Evolutionary conservation across 1,284 basidiomycete genomes (phyloP).

Genomic region (Sporisorium scitamineum): DNA sequence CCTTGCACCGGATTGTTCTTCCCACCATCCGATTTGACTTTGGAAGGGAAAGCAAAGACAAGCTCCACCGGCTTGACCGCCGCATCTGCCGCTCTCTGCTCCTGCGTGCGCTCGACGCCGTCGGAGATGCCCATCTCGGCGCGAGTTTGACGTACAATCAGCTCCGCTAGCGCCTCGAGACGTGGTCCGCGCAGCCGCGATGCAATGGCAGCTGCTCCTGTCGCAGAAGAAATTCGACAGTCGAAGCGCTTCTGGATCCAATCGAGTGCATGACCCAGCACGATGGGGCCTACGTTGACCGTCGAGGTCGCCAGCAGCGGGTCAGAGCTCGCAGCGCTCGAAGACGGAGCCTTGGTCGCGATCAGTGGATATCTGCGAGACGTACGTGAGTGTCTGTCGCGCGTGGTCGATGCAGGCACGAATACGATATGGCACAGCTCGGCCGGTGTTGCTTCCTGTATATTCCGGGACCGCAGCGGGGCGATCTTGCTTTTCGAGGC

Average conservation of each 20-base stretch:
- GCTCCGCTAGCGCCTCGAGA: slow-evolving; percentile 42
- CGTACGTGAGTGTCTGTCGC: slow-evolving; percentile 18
- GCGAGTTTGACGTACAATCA: slow-evolving; percentile 43
- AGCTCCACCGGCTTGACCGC: slow-evolving; percentile 44
- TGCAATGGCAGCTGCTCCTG: slow-evolving; percentile 27
- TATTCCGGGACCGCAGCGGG: slow-evolving; percentile 10
- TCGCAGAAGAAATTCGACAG: slow-evolving; percentile 40
- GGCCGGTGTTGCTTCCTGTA: slow-evolving; percentile 33
- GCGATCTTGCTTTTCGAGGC: slow-evolving; percentile 14
- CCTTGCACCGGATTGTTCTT: slow-evolving; percentile 4
- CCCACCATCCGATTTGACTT: slow-evolving; percentile 3
- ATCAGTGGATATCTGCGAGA: slow-evolving; percentile 40
- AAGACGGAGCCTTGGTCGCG: slow-evolving; percentile 41
- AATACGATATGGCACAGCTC: slow-evolving; percentile 51
- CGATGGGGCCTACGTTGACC: slow-evolving; percentile 28
- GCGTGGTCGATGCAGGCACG: slow-evolving; percentile 25
- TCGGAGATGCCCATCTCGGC: slow-evolving; percentile 16
- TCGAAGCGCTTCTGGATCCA: slow-evolving; percentile 55
- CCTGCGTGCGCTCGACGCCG: slow-evolving; percentile 15
- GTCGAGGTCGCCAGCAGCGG: slow-evolving; percentile 17
- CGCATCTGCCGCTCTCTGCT: slow-evolving; percentile 20
- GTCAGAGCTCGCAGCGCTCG: slow-evolving; percentile 12
- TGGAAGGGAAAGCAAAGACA: slow-evolving; percentile 33
- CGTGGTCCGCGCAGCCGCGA: slow-evolving; percentile 24
- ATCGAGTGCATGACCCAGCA: slow-evolving; percentile 45